phyloP scores from a whole-genome alignment of 2,329 filamentous ascomycete genomes.

The Trichoderma koningiopsis region DNA sequence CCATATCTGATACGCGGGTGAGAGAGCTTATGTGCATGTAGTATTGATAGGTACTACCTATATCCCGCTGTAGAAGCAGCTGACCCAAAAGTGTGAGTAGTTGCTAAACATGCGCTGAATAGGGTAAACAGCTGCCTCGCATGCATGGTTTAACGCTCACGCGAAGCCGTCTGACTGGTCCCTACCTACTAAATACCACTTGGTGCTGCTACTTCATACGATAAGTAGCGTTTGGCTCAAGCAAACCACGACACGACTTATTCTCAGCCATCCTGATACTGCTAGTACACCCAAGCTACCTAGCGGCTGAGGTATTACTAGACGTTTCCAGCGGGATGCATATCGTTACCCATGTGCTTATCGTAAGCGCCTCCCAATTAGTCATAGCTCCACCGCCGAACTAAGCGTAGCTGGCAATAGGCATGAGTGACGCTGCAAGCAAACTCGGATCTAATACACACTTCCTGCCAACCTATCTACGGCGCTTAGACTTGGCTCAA shows the following conservation, averaged over 20 bases:
- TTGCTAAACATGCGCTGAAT: no score
- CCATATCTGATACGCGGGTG: no score
- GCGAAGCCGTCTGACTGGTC: no score
- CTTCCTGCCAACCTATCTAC: neutral
- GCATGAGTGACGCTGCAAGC: neutral
- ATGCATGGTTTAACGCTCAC: no score
- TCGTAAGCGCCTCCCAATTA: neutral
- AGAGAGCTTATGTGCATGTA: no score
- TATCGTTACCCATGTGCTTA: neutral
- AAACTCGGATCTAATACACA: neutral
- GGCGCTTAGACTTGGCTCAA: slow-evolving; percentile 1
- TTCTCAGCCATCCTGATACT: neutral
- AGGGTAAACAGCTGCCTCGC: no score
- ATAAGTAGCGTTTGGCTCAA: no score
- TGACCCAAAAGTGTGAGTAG: neutral
- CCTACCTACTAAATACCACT: no score
- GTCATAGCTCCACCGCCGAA: neutral
- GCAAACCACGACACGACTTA: no score
- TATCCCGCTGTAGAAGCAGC: neutral
- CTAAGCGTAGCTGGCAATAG: neutral
- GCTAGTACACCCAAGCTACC: neutral
- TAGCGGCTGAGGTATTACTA: neutral
- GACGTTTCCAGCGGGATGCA: neutral
- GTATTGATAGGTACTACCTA: no score
- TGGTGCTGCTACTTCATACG: no score